A percentile compares a stretch with the other conserved stretches of the same genome.
These are phyloP conservation scores for Tremella fuciformis DNA, from an alignment of 768 basidiomycete species.

Conservation along the genomic window DNA sequence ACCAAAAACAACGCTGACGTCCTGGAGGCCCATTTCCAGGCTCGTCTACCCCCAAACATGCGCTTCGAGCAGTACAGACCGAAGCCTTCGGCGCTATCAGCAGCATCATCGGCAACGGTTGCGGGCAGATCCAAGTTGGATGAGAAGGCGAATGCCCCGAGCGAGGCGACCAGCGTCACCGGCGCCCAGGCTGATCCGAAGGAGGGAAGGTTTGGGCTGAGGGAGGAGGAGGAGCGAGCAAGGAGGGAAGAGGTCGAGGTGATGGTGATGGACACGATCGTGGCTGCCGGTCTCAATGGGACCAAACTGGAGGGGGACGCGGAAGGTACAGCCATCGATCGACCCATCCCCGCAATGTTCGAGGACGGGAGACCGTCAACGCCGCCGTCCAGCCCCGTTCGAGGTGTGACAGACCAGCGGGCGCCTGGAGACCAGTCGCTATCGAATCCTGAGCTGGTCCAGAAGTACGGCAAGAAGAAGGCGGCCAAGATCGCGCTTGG, in stretches of 20 bases:
- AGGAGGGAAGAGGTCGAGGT: no score
- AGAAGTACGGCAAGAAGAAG: slow-evolving; percentile 9
- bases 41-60: slow-evolving; percentile 17
- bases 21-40: slow-evolving; percentile 14
- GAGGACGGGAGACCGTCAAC: no score
- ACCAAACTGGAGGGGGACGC: no score
- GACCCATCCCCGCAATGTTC: background rate
- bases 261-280: no score
- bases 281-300: no score
- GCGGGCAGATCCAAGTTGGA: background rate
- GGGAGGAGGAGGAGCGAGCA: no score
- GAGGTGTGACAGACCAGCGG: no score
- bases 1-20: slow-evolving; percentile 11
- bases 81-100: background rate
- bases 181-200: slow-evolving; percentile 1
- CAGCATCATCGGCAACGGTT: slow-evolving; percentile 9
- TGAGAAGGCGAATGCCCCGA: no score
- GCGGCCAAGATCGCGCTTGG: slow-evolving; percentile 10
- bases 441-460: slow-evolving; percentile 3
- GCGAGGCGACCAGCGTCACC: no score
- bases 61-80: slow-evolving; percentile 10
- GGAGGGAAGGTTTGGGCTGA: background rate
- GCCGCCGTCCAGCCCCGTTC: no score
- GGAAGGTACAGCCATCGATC: background rate
- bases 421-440: background rate